These are phyloP conservation scores for Tetrahymena elliotti DNA, from an alignment of 73 alveolate species.

Conservation along the genomic window DNA sequence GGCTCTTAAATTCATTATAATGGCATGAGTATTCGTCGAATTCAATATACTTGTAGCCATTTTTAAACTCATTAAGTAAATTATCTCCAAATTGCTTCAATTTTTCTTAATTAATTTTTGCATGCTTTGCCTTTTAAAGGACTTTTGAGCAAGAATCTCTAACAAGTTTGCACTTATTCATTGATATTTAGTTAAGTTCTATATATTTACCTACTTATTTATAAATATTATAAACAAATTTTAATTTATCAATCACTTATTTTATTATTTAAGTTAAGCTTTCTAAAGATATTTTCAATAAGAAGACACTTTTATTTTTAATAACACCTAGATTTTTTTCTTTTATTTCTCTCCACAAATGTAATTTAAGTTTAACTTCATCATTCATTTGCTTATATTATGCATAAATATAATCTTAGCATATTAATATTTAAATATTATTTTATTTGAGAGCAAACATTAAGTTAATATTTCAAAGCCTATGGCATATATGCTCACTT, in stretches of 20 bases:
- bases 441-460: too few relatives aligned
- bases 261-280: neutral
- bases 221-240: neutral
- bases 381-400: too few relatives aligned
- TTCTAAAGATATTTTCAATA: neutral
- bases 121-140: slow-evolving; percentile 14
- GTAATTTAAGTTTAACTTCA: neutral
- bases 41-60: slow-evolving; percentile 13
- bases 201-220: neutral
- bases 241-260: neutral
- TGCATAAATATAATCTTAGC: too few relatives aligned
- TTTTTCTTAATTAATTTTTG: slow-evolving; percentile 12
- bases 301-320: neutral
- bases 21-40: slow-evolving; percentile 34
- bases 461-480: too few relatives aligned
- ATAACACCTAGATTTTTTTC: neutral
- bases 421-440: too few relatives aligned
- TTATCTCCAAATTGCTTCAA: slow-evolving; percentile 1
- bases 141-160: slow-evolving; percentile 15
- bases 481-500: too few relatives aligned
- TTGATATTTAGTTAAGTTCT: neutral
- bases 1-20: neutral
- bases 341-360: neutral
- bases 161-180: slow-evolving; percentile 3
- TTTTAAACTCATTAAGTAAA: neutral